These are phyloP conservation scores for Pseudognaphalium luteoalbum DNA, from an alignment of 129 eudicot species.

Conservation along the genomic window DNA sequence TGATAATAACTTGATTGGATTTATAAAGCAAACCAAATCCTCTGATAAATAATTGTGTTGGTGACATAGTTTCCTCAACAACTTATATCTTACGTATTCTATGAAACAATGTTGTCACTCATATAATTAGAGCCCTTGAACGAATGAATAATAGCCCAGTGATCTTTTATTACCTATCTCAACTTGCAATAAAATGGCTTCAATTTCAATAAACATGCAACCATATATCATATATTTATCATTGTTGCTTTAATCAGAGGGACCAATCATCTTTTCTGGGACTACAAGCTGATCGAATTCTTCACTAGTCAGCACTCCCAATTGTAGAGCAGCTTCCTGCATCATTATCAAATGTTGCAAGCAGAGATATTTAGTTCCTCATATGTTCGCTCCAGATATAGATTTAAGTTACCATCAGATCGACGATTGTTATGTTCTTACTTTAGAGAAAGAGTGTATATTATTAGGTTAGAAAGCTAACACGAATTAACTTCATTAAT, in stretches of 20 bases:
- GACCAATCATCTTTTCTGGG: slow-evolving; percentile 97
- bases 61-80: slow-evolving; percentile 26
- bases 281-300: slow-evolving; percentile 84
- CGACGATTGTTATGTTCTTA: neutral
- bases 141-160: slow-evolving; percentile 19
- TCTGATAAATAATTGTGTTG: neutral
- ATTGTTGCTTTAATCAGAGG: slow-evolving; percentile 42
- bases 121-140: slow-evolving; percentile 17
- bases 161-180: slow-evolving; percentile 25
- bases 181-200: slow-evolving; percentile 21
- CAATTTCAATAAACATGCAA: slow-evolving; percentile 20
- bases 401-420: neutral
- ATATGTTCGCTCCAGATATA: neutral
- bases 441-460: neutral
- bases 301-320: slow-evolving; percentile 70
- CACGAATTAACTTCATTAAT: neutral
- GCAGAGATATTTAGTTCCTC: neutral
- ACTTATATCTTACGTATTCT: slow-evolving; percentile 1
- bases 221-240: neutral
- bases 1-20: neutral
- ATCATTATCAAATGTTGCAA: slow-evolving; percentile 11
- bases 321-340: slow-evolving; percentile 91
- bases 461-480: neutral
- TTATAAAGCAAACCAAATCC: neutral
- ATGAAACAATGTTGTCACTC: neutral